These are phyloP conservation scores for Cubamyces sp. DNA, from an alignment of 768 basidiomycete genomes.

Conservation along the genomic window DNA sequence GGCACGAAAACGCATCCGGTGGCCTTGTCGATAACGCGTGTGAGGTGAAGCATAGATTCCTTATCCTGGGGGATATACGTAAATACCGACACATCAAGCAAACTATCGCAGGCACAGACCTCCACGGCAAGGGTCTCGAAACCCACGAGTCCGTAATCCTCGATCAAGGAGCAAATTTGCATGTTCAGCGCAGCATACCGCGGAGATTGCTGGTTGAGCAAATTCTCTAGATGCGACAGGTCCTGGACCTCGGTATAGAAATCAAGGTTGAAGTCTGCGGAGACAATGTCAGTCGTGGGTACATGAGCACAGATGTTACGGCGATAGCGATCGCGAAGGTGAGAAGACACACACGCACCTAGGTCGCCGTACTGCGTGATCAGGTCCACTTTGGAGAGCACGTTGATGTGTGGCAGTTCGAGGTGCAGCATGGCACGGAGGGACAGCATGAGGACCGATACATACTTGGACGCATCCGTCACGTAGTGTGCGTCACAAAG, in stretches of 20 bases:
- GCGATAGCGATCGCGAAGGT: conserved; percentile 4
- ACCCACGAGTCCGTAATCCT: conserved; percentile 90
- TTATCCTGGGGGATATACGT: conserved; percentile 67
- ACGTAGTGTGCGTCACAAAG: conserved; percentile 97
- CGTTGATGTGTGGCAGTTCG: conserved; percentile 97
- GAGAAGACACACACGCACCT: conserved; percentile 51
- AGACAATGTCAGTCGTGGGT: conserved; percentile 1
- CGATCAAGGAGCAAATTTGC: conserved; percentile 90
- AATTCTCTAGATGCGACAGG: conserved; percentile 81
- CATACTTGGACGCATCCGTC: conserved; percentile 93
- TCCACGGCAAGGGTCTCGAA: conserved; percentile 98
- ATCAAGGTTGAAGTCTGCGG: conserved; percentile 90
- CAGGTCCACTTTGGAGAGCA: conserved; percentile 95
- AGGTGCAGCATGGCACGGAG: conserved; percentile 98
- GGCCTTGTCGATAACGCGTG: conserved; percentile 83
- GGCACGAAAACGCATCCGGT: conserved; percentile 92
- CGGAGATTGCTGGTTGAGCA: conserved; percentile 65
- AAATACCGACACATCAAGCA: neutral
- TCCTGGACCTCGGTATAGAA: conserved; percentile 99
- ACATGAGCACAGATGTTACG: neutral
- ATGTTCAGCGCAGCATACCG: conserved; percentile 82
- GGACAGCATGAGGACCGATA: conserved; percentile 89
- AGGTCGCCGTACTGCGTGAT: conserved; percentile 88
- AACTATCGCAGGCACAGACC: conserved; percentile 44
- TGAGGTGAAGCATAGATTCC: conserved; percentile 89